phyloP scores from a whole-genome alignment of 257 asterid species.

The Nicotiana knightiana region DNA sequence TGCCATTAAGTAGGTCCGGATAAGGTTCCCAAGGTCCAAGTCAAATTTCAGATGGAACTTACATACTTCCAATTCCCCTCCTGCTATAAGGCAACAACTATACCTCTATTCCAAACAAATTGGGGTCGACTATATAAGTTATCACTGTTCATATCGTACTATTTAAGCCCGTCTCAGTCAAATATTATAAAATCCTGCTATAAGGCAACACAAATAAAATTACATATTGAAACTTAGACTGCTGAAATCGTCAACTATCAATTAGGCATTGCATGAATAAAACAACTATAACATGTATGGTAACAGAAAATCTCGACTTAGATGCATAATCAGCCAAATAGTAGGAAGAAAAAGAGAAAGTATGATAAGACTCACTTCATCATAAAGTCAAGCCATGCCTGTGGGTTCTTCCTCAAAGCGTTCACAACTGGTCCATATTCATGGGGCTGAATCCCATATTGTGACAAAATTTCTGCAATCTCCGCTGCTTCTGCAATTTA shows the following conservation, averaged over 20 bases:
- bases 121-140: background rate
- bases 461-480: constrained; percentile 86
- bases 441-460: constrained; percentile 67
- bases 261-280: background rate
- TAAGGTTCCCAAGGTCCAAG: background rate
- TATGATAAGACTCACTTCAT: constrained; percentile 56
- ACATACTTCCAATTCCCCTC: background rate
- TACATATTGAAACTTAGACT: background rate
- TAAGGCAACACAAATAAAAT: background rate
- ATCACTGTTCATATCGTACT: background rate
- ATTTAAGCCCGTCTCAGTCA: background rate
- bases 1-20: background rate
- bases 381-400: constrained; percentile 98
- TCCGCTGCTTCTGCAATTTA: constrained; percentile 87
- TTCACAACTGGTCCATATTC: constrained; percentile 82
- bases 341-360: background rate
- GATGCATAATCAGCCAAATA: background rate
- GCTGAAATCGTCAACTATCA: background rate
- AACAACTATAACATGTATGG: background rate
- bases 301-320: background rate
- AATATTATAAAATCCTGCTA: background rate
- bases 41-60: background rate
- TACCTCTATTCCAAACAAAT: background rate
- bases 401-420: constrained; percentile 80
- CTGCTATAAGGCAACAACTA: no score